phyloP scores from a whole-genome alignment of 2,329 filamentous ascomycete species.

The Colletotrichum lini region DNA sequence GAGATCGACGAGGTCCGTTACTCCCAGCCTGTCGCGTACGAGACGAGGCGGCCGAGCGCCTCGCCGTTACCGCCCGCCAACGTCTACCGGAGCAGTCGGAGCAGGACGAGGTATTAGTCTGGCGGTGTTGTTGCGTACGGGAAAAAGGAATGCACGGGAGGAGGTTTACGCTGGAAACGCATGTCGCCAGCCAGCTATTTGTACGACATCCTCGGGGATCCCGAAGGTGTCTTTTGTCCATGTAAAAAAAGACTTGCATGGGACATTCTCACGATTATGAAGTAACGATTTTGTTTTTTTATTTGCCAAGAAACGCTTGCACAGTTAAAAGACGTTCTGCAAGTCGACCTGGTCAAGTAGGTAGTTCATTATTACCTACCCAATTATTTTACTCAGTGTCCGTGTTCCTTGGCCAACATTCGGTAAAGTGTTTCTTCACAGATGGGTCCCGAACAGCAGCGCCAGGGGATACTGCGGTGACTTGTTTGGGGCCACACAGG shows the following conservation, averaged over 20 bases:
- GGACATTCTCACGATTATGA: background rate
- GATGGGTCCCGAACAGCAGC: no score
- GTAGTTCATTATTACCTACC: no score
- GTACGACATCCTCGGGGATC: background rate
- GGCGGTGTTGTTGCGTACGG: background rate
- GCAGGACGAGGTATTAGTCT: conserved; percentile 32
- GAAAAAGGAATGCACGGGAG: background rate
- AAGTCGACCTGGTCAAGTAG: background rate
- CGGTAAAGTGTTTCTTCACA: no score
- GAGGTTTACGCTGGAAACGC: background rate
- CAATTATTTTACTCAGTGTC: no score
- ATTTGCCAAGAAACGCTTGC: background rate
- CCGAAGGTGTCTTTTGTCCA: background rate
- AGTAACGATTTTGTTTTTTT: background rate
- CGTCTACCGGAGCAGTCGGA: conserved; percentile 31
- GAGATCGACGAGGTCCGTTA: conserved; percentile 39
- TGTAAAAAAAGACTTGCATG: background rate
- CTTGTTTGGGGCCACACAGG: background rate
- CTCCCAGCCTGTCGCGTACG: conserved; percentile 34
- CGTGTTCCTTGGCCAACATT: no score
- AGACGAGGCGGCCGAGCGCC: conserved; percentile 34
- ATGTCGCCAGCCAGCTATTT: background rate
- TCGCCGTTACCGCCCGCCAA: conserved; percentile 31
- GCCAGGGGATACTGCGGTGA: no score
- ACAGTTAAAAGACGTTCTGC: background rate